These are phyloP conservation scores for Botryosphaeria dothidea DNA, from an alignment of 2,329 filamentous ascomycete genomes.

Conservation along the genomic window DNA sequence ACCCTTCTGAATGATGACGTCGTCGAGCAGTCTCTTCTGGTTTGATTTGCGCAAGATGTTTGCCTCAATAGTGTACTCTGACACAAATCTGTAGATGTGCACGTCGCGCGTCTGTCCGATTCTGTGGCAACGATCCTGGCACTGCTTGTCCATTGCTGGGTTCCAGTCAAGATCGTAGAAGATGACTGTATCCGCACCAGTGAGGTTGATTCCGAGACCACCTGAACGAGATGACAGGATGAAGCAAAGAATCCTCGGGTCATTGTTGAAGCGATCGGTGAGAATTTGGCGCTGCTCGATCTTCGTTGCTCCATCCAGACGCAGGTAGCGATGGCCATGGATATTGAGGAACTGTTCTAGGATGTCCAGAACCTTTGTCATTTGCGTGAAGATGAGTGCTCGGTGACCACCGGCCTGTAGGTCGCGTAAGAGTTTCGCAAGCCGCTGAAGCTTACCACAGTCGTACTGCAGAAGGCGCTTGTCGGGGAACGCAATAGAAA, in stretches of 20 bases:
- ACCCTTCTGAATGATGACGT: slow-evolving; percentile 97
- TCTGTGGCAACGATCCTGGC: slow-evolving; percentile 93
- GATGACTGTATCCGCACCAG: slow-evolving; percentile 94
- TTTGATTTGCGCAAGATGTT: slow-evolving; percentile 96
- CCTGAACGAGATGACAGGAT: slow-evolving; percentile 94
- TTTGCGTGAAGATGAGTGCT: slow-evolving; percentile 97
- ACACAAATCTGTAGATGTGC: slow-evolving; percentile 78
- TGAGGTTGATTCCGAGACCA: slow-evolving; percentile 93
- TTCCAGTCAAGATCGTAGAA: slow-evolving; percentile 99
- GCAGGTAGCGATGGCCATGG: slow-evolving; percentile 93
- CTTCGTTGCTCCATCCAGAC: slow-evolving; percentile 93
- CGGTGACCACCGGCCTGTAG: slow-evolving; percentile 89
- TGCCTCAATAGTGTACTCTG: slow-evolving; percentile 80
- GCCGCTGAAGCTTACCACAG: slow-evolving; percentile 90
- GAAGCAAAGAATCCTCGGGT: slow-evolving; percentile 88
- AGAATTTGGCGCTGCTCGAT: slow-evolving; percentile 94
- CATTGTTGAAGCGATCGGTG: slow-evolving; percentile 95
- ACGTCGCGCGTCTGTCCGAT: slow-evolving; percentile 98
- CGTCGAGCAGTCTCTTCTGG: slow-evolving; percentile 96
- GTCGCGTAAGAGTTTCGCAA: slow-evolving; percentile 82
- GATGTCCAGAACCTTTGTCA: slow-evolving; percentile 98
- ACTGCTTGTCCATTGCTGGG: slow-evolving; percentile 99
- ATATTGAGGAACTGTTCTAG: slow-evolving; percentile 98
- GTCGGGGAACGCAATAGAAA: slow-evolving; percentile 95
- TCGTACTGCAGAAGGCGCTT: slow-evolving; percentile 96